Evolutionary conservation across 805 yeast species (phyloP).

Genomic region (Zygoascus tannicola): DNA sequence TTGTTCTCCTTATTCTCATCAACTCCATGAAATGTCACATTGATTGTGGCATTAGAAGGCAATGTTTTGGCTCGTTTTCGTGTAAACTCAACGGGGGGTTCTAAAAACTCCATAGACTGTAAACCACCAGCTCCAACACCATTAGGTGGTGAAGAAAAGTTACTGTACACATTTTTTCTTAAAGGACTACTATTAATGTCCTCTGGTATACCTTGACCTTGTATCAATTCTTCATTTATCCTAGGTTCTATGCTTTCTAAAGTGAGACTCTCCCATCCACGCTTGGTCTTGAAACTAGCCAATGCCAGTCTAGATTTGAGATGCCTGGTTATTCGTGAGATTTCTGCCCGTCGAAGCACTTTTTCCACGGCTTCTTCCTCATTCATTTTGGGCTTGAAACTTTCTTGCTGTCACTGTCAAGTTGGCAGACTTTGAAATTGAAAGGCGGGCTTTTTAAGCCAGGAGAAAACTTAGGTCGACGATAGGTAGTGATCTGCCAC

Average conservation of each 20-base stretch:
- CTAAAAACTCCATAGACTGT: slow-evolving; percentile 1
- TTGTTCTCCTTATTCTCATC: neutral
- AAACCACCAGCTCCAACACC: neutral
- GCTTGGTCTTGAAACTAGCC: slow-evolving; percentile 33
- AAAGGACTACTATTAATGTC: neutral
- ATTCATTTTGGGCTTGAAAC: slow-evolving; percentile 5
- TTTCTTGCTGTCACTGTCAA: too few species aligned
- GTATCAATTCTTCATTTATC: slow-evolving; percentile 13
- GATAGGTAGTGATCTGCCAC: too few species aligned
- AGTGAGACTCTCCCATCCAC: slow-evolving; percentile 31
- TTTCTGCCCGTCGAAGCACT: slow-evolving; percentile 34
- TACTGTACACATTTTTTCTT: neutral
- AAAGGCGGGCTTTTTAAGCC: too few species aligned
- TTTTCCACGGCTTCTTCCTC: slow-evolving; percentile 26
- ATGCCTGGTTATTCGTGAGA: slow-evolving; percentile 33
- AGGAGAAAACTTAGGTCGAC: too few species aligned
- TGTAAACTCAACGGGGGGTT: slow-evolving; percentile 3
- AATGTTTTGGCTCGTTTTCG: slow-evolving; percentile 2
- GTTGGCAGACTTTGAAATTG: too few species aligned
- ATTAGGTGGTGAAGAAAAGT: slow-evolving; percentile 1
- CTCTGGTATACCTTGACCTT: neutral
- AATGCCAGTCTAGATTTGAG: slow-evolving; percentile 34
- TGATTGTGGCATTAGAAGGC: neutral
- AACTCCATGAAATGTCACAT: neutral
- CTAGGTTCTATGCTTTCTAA: slow-evolving; percentile 30